Conservation (phyloP, 2,329 filamentous ascomycete species). For the Metarhizium robertsii region DNA sequence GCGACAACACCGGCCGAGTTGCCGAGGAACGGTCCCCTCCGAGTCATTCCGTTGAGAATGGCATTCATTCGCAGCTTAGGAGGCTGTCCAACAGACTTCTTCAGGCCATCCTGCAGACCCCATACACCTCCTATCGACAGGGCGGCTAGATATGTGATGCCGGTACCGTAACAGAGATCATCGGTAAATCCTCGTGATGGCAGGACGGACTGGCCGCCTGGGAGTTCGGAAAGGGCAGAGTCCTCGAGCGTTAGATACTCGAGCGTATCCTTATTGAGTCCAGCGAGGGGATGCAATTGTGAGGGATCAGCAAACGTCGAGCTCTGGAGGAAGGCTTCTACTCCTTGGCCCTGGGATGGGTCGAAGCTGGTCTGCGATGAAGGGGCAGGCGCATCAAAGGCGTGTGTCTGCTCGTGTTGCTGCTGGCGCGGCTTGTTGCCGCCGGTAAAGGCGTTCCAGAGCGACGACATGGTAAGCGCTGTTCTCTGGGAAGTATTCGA, state of each 20-base stretch:
- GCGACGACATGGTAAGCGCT: constrained; percentile 37
- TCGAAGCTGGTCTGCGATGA: constrained; percentile 54
- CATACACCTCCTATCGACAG: constrained; percentile 79
- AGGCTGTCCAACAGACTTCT: constrained; percentile 64
- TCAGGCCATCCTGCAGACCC: constrained; percentile 85
- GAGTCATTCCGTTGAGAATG: constrained; percentile 86
- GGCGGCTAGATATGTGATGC: constrained; percentile 85
- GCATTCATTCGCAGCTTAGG: constrained; percentile 91
- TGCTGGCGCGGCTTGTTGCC: constrained; percentile 40
- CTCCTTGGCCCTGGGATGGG: constrained; percentile 65
- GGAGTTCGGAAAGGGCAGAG: constrained; percentile 74
- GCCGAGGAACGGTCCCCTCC: constrained; percentile 87
- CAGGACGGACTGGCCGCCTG: constrained; percentile 76
- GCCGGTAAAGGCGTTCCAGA: constrained; percentile 55
- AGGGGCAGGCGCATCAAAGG: constrained; percentile 34
- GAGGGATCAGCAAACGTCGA: constrained; percentile 77
- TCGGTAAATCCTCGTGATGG: constrained; percentile 96
- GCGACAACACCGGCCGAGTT: constrained; percentile 95
- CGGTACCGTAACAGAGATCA: constrained; percentile 95
- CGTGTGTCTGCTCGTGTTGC: constrained; percentile 23
- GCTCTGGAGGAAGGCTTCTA: constrained; percentile 74
- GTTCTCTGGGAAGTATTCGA: background rate
- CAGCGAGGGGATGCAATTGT: constrained; percentile 84
- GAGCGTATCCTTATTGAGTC: constrained; percentile 83
- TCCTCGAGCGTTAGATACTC: constrained; percentile 96